Conservation (phyloP, 129 eudicot genomes). For the Solidago caesia region DNA sequence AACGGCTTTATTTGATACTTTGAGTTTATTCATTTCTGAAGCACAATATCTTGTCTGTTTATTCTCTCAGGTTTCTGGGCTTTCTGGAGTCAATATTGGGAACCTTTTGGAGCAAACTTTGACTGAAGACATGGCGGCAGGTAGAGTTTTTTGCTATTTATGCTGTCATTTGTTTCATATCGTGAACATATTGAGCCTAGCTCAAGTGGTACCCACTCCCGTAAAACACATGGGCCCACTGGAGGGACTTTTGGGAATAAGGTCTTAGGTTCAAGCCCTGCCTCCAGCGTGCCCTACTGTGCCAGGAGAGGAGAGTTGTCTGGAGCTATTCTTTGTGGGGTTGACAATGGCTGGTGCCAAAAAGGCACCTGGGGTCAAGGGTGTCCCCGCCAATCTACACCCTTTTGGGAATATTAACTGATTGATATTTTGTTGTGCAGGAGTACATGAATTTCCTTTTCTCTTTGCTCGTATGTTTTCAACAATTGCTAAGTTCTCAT, state of each 20-base stretch:
- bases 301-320: no score
- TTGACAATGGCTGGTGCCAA: no score
- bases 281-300: no score
- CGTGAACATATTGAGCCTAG: neutral
- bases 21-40: slow-evolving; percentile 8
- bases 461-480: slow-evolving; percentile 93
- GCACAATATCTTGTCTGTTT: slow-evolving; percentile 9
- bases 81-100: slow-evolving; percentile 44
- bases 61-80: slow-evolving; percentile 53
- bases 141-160: slow-evolving; percentile 31
- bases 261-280: no score
- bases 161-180: neutral
- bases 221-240: no score
- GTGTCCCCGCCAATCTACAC: no score
- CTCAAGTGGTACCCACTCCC: no score
- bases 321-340: no score
- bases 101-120: slow-evolving; percentile 65
- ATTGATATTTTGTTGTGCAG: slow-evolving; percentile 43
- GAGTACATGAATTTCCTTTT: slow-evolving; percentile 78
- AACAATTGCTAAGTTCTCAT: slow-evolving; percentile 73
- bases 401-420: neutral
- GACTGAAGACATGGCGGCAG: slow-evolving; percentile 79
- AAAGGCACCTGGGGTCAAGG: neutral
- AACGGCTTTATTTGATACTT: slow-evolving; percentile 5
- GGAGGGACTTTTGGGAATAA: no score